Evolutionary conservation across 2,329 filamentous ascomycete genomes (phyloP), one percentile per base, ranked within the genome.

Genomic region (Ophiostoma montium): DNA sequence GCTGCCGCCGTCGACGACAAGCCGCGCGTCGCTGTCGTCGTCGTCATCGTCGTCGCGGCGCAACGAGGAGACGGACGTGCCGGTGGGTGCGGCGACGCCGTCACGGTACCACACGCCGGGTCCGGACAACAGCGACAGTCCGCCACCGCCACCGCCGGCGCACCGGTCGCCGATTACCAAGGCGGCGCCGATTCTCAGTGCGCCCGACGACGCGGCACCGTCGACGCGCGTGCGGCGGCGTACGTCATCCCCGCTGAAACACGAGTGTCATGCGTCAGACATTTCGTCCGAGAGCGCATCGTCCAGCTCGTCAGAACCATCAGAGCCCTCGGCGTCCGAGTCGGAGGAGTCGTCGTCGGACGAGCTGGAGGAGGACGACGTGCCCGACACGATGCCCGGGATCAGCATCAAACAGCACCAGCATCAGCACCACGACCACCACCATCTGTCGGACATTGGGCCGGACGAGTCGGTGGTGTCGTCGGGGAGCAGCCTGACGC

Each of bases 181-280:
- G 56, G 62, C 68, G 53, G 53, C 65, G 55, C 58, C 61, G 45
- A 60, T 54, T 62, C 67, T 59, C 65, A 68, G 52, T 50, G 71
- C 61, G 56, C 80, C 62, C 60, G 69, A 60, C 59, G 80, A 68
- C 57, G 63, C 57, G 57, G 65, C 54, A 61, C 66, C 61, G 58
- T 63, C 57, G 56, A 62, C 62, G 55, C 71, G 63, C 63, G 55
- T 77, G 19, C 76, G 82, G 60, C 78, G 89, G 41, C 79, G 88
- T 16, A 84, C 80, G 1, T 96, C 92, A 0, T 98, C 92, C 1
- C 92, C 92, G 0, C 70, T 98, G 46, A 98, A 98, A 67, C 90
- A 96, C 61, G 90, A 98, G 66, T 98, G 95, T 59, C 82, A 89
- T 54, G 90, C 90, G 13, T 96, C 92, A 1, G 77, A 81, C 46